These are phyloP conservation scores for Cutaneotrichosporon daszewskae DNA, from an alignment of 1,284 basidiomycete genomes.

Conservation along the genomic window DNA sequence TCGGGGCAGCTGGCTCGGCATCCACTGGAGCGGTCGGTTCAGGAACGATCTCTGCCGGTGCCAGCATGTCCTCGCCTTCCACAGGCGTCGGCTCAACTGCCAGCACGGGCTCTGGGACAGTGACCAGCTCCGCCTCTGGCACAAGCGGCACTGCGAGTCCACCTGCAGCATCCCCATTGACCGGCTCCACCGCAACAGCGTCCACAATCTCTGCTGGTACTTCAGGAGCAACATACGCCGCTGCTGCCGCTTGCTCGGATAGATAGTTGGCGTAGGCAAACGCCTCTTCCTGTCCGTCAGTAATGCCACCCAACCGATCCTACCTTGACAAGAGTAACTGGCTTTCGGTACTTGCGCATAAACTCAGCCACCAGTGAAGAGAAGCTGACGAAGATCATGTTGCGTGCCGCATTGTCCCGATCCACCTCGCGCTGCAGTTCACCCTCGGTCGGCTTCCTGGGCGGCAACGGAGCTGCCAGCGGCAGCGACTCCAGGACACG, in stretches of 20 bases:
- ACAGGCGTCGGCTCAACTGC: neutral
- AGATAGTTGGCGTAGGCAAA: slow-evolving; percentile 12
- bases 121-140: neutral
- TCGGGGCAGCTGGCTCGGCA: neutral
- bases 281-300: slow-evolving; percentile 21
- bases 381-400: slow-evolving; percentile 78
- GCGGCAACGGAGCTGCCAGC: slow-evolving; percentile 82
- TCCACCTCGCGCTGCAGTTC: slow-evolving; percentile 80
- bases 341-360: slow-evolving; percentile 88
- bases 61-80: neutral
- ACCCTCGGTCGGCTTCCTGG: slow-evolving; percentile 70
- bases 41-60: neutral
- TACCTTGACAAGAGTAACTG: slow-evolving; percentile 75
- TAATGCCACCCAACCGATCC: slow-evolving; percentile 29
- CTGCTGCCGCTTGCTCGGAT: slow-evolving; percentile 20
- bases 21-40: neutral
- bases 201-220: neutral
- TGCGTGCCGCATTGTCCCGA: slow-evolving; percentile 70
- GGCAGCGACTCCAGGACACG: slow-evolving; percentile 81
- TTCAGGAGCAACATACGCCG: too few relatives aligned
- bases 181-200: neutral
- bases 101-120: neutral
- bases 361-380: slow-evolving; percentile 82
- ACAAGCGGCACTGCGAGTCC: neutral
- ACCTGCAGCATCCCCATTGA: slow-evolving; percentile 1